Percentiles rank a stretch among this genome's conserved stretches.
These are phyloP conservation scores for Candida schatavii DNA, from an alignment of 805 yeast species.

Conservation along the genomic window DNA sequence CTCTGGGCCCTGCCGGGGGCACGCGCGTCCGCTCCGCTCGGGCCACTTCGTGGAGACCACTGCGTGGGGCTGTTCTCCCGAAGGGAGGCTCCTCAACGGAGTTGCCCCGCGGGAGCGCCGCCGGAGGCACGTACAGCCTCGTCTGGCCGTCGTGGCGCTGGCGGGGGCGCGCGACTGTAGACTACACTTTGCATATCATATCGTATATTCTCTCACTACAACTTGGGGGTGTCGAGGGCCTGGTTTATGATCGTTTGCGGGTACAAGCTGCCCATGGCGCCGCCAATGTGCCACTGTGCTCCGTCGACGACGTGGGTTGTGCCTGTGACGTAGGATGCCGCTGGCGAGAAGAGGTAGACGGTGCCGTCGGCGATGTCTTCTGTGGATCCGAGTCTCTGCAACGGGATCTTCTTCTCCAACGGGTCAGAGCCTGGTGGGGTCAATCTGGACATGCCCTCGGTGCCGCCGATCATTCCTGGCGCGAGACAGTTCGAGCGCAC, in stretches of 20 bases:
- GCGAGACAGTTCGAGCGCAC: conserved; percentile 81
- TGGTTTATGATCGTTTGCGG: conserved; percentile 28
- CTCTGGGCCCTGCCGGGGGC: too few relatives aligned
- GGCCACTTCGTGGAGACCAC: too few relatives aligned
- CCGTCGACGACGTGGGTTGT: conserved; percentile 84
- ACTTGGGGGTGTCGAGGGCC: conserved; percentile 26
- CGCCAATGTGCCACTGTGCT: conserved; percentile 81
- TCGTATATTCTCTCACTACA: too few relatives aligned
- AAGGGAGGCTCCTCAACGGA: too few relatives aligned
- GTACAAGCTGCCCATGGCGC: conserved; percentile 30
- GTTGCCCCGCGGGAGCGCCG: too few relatives aligned
- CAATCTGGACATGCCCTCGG: conserved; percentile 81
- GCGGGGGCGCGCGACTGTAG: too few relatives aligned
- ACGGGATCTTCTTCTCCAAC: conserved; percentile 51
- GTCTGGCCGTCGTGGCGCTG: too few relatives aligned
- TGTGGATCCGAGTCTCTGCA: conserved; percentile 66
- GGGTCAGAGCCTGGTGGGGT: conserved; percentile 38
- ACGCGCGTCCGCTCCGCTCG: too few relatives aligned
- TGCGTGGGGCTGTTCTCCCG: too few relatives aligned
- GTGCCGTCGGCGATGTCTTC: conserved; percentile 87
- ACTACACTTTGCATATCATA: too few relatives aligned
- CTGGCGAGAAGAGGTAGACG: conserved; percentile 77
- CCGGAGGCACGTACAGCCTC: too few relatives aligned
- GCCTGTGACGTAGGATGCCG: conserved; percentile 77
- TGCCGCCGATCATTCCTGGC: conserved; percentile 85